Conservation (phyloP, 2,329 filamentous ascomycete species). For the Venturia effusa region DNA sequence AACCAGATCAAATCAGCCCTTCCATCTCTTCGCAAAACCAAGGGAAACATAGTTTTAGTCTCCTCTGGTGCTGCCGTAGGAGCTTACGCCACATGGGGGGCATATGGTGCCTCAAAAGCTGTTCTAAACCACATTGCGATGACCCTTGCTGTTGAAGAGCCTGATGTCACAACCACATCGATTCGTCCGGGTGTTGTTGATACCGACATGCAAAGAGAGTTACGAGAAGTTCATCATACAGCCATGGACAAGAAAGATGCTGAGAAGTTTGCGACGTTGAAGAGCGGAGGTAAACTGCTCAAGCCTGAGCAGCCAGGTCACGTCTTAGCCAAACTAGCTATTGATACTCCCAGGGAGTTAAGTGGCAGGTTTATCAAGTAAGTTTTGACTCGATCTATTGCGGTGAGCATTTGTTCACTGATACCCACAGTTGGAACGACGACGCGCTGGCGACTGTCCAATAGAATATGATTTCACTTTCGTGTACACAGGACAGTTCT, state of each 20-base stretch:
- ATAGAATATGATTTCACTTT: conserved; percentile 14
- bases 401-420: background rate
- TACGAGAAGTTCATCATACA: conserved; percentile 60
- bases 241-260: conserved; percentile 48
- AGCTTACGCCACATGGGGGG: conserved; percentile 62
- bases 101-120: conserved; percentile 75
- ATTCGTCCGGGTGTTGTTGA: conserved; percentile 74
- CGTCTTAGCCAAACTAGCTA: conserved; percentile 71
- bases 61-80: conserved; percentile 66
- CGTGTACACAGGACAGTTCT: background rate
- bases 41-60: conserved; percentile 65
- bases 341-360: conserved; percentile 53
- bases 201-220: conserved; percentile 79
- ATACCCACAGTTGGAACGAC: conserved; percentile 38
- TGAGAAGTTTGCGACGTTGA: conserved; percentile 56
- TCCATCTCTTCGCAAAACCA: conserved; percentile 52
- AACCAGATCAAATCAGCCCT: conserved; percentile 59
- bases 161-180: conserved; percentile 59
- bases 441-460: conserved; percentile 45
- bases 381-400: conserved; percentile 18
- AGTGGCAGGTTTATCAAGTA: conserved; percentile 68
- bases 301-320: conserved; percentile 74
- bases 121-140: conserved; percentile 68
- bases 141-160: conserved; percentile 68
- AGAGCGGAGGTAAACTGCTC: conserved; percentile 61